Evolutionary conservation across 2,329 filamentous ascomycete species (phyloP).

Genomic region (Colletotrichum acutatum): DNA sequence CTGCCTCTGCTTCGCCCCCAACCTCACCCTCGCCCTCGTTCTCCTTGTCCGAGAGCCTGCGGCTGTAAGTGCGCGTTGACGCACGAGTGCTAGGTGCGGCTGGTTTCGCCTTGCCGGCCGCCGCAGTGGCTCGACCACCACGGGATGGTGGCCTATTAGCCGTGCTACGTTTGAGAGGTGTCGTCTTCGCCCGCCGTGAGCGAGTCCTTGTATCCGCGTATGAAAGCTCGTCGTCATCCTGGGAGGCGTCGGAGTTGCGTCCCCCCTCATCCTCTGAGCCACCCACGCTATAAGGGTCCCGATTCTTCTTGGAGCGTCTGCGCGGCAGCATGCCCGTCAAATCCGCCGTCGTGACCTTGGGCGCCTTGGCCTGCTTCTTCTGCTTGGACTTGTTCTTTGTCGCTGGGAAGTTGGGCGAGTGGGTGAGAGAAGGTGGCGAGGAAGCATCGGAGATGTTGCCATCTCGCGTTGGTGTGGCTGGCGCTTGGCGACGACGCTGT

Average conservation of each 20-base stretch:
- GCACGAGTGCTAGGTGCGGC: constrained; percentile 38
- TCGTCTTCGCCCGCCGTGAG: constrained; percentile 46
- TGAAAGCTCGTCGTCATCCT: constrained; percentile 68
- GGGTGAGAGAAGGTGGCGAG: constrained; percentile 73
- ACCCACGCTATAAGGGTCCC: constrained; percentile 44
- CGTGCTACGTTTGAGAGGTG: constrained; percentile 43
- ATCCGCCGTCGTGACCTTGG: constrained; percentile 64
- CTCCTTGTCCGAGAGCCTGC: constrained; percentile 67
- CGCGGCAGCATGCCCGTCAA: constrained; percentile 65
- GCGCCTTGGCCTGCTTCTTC: constrained; percentile 39
- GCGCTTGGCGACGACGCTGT: constrained; percentile 51
- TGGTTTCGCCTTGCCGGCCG: constrained; percentile 29
- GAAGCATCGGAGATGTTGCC: constrained; percentile 65
- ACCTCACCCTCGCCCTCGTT: constrained; percentile 55
- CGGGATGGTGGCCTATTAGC: constrained; percentile 38
- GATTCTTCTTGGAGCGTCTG: constrained; percentile 55
- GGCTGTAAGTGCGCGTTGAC: constrained; percentile 59
- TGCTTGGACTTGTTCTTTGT: constrained; percentile 41
- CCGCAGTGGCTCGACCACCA: constrained; percentile 39
- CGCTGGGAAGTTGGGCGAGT: constrained; percentile 68
- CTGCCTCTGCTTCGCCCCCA: constrained; percentile 42
- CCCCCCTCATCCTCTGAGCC: constrained; percentile 60
- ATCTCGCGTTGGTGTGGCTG: constrained; percentile 50
- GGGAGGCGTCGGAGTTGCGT: constrained; percentile 58
- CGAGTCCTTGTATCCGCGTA: constrained; percentile 53